Percentiles rank a stretch among this genome's conserved stretches.
phyloP scores from a whole-genome alignment of 495 filamentous ascomycete genomes.

The Penicillium canescens region DNA sequence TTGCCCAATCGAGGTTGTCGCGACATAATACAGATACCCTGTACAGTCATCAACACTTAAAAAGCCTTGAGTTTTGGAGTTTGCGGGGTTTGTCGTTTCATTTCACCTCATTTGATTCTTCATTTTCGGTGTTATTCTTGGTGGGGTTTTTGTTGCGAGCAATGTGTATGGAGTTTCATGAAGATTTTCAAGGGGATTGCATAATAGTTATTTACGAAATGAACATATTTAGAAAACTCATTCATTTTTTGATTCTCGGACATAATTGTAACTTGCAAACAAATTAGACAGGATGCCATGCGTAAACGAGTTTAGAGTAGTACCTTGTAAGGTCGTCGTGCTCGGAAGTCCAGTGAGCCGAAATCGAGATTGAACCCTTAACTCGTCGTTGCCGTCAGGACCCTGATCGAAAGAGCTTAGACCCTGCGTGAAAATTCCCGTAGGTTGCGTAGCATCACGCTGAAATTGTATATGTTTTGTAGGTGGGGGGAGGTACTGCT shows the following conservation, averaged over 20 bases:
- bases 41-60: constrained; percentile 13
- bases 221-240: background rate
- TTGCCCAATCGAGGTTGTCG: background rate
- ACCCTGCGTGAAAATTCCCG: too few species aligned
- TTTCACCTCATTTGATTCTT: background rate
- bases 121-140: background rate
- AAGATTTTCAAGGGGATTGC: background rate
- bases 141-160: background rate
- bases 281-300: too few species aligned
- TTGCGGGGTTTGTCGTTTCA: background rate
- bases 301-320: too few species aligned
- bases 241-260: too few species aligned
- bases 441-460: too few species aligned
- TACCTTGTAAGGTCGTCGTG: too few species aligned
- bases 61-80: constrained; percentile 15
- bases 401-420: too few species aligned
- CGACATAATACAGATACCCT: constrained; percentile 18
- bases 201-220: constrained; percentile 1
- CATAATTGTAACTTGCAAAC: background rate
- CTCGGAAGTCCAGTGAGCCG: too few species aligned
- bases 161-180: background rate
- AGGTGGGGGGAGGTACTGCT: too few species aligned
- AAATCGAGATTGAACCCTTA: too few species aligned
- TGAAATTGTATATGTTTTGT: too few species aligned
- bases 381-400: too few species aligned